Evolutionary conservation across 768 basidiomycete species (phyloP), one percentile per base, ranked within the genome.

Genomic region (Termitomyces sp.): DNA sequence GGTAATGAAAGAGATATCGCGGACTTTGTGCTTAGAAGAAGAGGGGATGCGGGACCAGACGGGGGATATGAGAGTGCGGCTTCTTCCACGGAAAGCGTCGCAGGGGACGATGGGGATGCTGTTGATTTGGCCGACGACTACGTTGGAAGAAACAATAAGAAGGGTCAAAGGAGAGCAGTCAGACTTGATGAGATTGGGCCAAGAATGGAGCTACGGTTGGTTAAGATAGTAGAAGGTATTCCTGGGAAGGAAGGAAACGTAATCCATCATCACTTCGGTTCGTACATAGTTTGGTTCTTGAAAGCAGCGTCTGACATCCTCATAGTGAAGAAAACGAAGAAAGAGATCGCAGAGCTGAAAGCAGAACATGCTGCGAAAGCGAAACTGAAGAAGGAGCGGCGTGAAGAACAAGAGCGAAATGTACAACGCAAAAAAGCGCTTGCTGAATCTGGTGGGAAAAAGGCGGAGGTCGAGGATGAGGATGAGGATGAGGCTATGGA

Each of bases 201-300:
- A 40, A 79, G 97, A 67, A 88, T 99, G 86, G 97, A 99, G 72
- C 74, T 98, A 63, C 81, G 83, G 61, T 74, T 99, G 63, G 84
- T 98, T 63, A 99, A 99, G 77, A 94, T 99, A 57, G 84, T 87
- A 17, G 96, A 98, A 70, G 96, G 97, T 23, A 77, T 91, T 17
- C 95, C 95, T 5, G 97, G 95, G 14, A 95, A 87, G 64, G 93
- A 96, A 71, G 93, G 97, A 6, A 84, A 82, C 61, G 92, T 98
- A 1, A 87, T 99, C 40, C 97, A 90, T 76, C 97, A 99, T 69
- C 87, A 92, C 73, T 90, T 97, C 65, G 89, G 96, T 94, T 64
- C 64, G 90, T 78, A 3, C 35, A 42, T 41, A 61, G 19, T 31
- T 27, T 47, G 59, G 47, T 9, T 31, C 54, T 53, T 32, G 23